Evolutionary conservation across 2,329 filamentous ascomycete species (phyloP).

Genomic region (Fusarium sp.): DNA sequence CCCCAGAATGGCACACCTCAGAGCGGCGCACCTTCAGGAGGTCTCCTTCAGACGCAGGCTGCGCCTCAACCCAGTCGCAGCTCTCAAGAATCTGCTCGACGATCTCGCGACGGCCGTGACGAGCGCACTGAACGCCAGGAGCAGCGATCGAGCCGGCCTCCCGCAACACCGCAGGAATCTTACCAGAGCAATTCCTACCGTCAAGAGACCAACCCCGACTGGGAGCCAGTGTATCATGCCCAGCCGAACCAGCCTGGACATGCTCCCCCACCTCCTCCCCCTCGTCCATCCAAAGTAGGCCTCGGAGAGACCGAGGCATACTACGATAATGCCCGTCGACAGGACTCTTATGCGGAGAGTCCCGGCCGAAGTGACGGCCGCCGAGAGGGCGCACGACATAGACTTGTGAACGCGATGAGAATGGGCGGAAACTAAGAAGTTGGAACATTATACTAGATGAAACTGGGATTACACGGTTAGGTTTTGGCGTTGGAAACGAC

Average conservation of each 20-base stretch:
- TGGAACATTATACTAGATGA: conserved; percentile 13
- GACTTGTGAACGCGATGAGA: conserved; percentile 51
- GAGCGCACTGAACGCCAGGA: conserved; percentile 38
- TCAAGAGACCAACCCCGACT: conserved; percentile 43
- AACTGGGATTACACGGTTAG: conserved; percentile 2
- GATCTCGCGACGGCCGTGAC: conserved; percentile 41
- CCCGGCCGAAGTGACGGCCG: conserved; percentile 38
- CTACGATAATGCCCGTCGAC: conserved; percentile 44
- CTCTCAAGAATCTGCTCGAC: conserved; percentile 38
- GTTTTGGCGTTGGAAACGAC: conserved; percentile 30
- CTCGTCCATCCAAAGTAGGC: conserved; percentile 53
- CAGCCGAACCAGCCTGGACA: conserved; percentile 34
- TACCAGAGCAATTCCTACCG: conserved; percentile 40
- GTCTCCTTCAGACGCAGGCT: conserved; percentile 30
- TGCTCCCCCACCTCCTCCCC: conserved; percentile 52
- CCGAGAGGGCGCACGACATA: conserved; percentile 49
- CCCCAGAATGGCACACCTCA: conserved; percentile 32
- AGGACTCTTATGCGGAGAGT: conserved; percentile 40
- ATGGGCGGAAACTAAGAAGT: conserved; percentile 39
- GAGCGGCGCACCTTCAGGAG: conserved; percentile 25
- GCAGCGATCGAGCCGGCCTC: conserved; percentile 37
- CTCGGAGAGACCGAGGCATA: conserved; percentile 51
- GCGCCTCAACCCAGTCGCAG: conserved; percentile 16
- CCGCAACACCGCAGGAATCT: conserved; percentile 36
- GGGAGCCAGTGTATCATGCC: conserved; percentile 46